Evolutionary conservation across 148 eudicot species (phyloP).

Genomic region (Tetragonia tetragonoides): DNA sequence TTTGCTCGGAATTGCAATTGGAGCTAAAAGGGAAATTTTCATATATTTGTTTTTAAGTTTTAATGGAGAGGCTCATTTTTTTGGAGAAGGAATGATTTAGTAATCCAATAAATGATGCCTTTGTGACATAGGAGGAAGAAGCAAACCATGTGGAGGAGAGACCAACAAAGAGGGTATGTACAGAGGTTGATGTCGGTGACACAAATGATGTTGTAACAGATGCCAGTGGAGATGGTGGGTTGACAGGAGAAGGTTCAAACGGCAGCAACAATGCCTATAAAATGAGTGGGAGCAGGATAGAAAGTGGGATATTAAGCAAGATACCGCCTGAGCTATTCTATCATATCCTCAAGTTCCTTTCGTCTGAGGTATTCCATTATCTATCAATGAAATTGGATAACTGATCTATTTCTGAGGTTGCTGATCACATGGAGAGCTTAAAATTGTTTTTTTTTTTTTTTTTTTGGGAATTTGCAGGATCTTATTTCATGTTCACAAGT

Average conservation of each 20-base stretch:
- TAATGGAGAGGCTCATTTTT: too few species aligned
- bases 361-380: conserved; percentile 82
- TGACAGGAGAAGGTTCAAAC: conserved; percentile 17
- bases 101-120: not conserved
- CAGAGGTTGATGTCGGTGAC: conserved; percentile 35
- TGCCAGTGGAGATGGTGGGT: conserved; percentile 15
- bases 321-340: conserved; percentile 82
- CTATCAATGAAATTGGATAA: conserved; percentile 2
- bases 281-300: conserved; percentile 39
- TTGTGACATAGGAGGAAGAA: conserved; percentile 38
- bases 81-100: too few species aligned
- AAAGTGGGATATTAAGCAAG: conserved; percentile 63
- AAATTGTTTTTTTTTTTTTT: not conserved
- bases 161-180: conserved; percentile 51
- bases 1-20: too few species aligned
- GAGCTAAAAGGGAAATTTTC: too few species aligned
- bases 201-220: conserved; percentile 9
- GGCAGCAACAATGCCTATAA: conserved; percentile 5
- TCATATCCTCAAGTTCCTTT: conserved; percentile 84
- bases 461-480: conserved; percentile 51
- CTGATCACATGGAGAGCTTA: not conserved
- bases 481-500: conserved; percentile 79
- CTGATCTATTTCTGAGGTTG: not conserved
- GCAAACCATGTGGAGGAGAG: conserved; percentile 35
- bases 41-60: too few species aligned